Evolutionary conservation across 306 rosid species (phyloP).

Genomic region (Urtica urens): DNA sequence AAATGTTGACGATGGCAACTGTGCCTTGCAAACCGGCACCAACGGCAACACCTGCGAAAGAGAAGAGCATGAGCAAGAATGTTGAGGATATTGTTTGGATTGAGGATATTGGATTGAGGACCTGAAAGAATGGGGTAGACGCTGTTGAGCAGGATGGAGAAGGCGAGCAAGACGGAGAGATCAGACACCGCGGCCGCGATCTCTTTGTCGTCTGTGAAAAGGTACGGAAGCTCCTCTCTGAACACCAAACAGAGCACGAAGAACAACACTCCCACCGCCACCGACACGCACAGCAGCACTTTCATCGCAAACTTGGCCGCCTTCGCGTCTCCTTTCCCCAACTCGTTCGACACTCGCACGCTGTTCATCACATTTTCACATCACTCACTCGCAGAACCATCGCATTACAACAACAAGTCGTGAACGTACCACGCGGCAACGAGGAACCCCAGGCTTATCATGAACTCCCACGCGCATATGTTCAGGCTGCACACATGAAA

Average conservation of each 20-base stretch:
- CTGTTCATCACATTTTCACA: conserved; percentile 8
- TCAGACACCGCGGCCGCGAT: conserved; percentile 30
- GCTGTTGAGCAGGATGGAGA: conserved; percentile 46
- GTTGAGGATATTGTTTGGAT: not conserved
- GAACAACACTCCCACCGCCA: conserved; percentile 22
- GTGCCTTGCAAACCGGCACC: conserved; percentile 18
- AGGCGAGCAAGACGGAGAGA: conserved; percentile 35
- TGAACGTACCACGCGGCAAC: conserved; percentile 20
- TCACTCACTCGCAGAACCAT: too few species aligned
- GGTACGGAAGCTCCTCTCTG: conserved; percentile 32
- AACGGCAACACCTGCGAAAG: conserved; percentile 12
- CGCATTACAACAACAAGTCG: too few species aligned
- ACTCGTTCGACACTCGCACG: conserved; percentile 50
- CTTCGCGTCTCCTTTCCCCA: conserved; percentile 45
- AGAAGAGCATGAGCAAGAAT: not conserved
- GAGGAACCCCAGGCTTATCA: conserved; percentile 43
- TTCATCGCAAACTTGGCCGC: conserved; percentile 38
- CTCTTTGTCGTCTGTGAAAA: conserved; percentile 30
- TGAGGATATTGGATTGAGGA: not conserved
- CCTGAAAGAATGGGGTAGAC: conserved; percentile 52
- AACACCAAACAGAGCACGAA: conserved; percentile 32
- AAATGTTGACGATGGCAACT: conserved; percentile 9
- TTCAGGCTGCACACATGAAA: conserved; percentile 29
- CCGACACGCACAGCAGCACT: conserved; percentile 32
- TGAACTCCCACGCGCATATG: conserved; percentile 50